Conservation (phyloP, 139 green algal species). For the Protoeuglena noctilucae region DNA sequence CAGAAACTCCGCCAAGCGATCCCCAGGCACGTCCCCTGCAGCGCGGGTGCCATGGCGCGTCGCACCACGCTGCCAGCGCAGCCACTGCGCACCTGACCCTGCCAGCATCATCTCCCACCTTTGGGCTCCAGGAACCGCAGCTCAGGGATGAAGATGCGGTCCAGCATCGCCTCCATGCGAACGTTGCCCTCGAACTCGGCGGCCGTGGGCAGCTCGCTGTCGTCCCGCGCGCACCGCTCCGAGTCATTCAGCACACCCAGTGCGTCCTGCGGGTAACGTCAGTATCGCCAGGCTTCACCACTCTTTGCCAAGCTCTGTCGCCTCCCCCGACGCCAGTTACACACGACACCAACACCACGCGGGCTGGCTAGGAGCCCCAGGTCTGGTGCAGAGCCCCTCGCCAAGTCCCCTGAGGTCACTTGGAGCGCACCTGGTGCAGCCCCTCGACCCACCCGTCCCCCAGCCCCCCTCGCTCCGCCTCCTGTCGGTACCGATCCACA, state of each 20-base stretch:
- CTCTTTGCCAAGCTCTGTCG: not conserved
- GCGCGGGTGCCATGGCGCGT: slow-evolving; percentile 13
- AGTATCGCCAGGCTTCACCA: no score
- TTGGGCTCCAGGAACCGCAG: no score
- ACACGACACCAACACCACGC: not conserved
- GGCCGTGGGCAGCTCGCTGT: slow-evolving; percentile 13
- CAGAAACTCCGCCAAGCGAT: not conserved
- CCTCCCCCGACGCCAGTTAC: not conserved
- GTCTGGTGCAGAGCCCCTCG: slow-evolving; percentile 11
- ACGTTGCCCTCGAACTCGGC: slow-evolving; percentile 12
- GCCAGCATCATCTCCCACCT: no score
- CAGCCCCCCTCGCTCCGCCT: no score
- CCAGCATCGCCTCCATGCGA: not conserved
- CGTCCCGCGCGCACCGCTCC: not conserved
- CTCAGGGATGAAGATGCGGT: slow-evolving; percentile 16
- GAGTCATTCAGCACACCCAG: no score
- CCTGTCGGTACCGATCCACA: no score
- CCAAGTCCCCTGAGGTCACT: no score
- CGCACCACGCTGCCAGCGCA: no score
- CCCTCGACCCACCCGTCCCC: no score
- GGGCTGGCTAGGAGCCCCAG: not conserved
- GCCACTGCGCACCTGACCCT: no score
- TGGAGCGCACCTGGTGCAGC: no score
- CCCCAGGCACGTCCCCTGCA: slow-evolving; percentile 14
- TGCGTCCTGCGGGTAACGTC: no score